A percentile compares a stretch with the other conserved stretches of the same genome.
These are phyloP conservation scores for Arctium lappa DNA, from an alignment of 129 eudicot genomes.

Conservation along the genomic window DNA sequence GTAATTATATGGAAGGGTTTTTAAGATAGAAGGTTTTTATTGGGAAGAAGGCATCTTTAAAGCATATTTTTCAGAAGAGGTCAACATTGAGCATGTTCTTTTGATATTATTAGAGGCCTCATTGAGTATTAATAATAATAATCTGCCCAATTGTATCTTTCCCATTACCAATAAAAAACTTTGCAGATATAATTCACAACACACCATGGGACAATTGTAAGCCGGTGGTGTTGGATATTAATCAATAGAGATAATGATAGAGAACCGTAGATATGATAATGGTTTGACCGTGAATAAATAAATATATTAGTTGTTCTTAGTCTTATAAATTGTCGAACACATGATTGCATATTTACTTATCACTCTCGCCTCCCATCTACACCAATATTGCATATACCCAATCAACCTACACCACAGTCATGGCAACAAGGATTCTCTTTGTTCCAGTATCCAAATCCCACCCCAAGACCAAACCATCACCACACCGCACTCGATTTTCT, in stretches of 20 bases:
- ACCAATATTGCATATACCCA: neutral
- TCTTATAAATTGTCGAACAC: slow-evolving; percentile 15
- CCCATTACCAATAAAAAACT: neutral
- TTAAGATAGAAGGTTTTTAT: neutral
- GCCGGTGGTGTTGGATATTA: neutral
- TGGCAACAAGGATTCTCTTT: slow-evolving; percentile 32
- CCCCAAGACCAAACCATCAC: slow-evolving; percentile 16
- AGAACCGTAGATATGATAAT: neutral
- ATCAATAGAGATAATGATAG: neutral
- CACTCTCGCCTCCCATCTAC: neutral
- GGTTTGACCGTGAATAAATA: neutral
- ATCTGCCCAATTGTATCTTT: neutral
- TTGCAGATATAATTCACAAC: neutral
- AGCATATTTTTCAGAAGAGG: neutral
- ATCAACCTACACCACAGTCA: neutral
- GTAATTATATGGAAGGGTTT: neutral
- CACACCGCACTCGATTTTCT: slow-evolving; percentile 25
- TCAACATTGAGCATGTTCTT: neutral
- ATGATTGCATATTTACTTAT: slow-evolving; percentile 1
- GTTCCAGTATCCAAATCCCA: slow-evolving; percentile 19
- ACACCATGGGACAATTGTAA: neutral
- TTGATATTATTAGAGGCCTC: neutral
- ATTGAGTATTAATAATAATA: too few species aligned
- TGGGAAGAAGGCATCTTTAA: neutral
- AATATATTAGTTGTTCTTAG: neutral